phyloP scores from a whole-genome alignment of 2,329 filamentous ascomycete genomes.

The Trichoderma brevicompactum region DNA sequence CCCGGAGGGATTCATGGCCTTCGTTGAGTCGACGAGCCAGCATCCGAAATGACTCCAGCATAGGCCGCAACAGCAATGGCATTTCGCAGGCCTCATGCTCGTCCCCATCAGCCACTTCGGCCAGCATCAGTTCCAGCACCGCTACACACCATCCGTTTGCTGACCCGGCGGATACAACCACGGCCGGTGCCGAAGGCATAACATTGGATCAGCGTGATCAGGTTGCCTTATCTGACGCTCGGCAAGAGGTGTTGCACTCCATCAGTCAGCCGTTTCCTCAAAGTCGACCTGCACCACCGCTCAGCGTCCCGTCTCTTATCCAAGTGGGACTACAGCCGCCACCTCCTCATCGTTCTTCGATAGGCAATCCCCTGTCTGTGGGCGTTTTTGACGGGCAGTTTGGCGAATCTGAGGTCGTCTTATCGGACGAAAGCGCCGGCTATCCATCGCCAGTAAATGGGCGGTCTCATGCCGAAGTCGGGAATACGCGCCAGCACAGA shows the following conservation, averaged over 20 bases:
- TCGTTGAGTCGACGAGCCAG: constrained; percentile 22
- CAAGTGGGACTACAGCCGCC: constrained; percentile 31
- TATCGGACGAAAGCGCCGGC: constrained; percentile 38
- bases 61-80: neutral
- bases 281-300: constrained; percentile 29
- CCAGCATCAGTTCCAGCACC: constrained; percentile 22
- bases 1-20: constrained; percentile 23
- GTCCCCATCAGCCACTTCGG: constrained; percentile 23
- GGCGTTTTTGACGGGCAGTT: constrained; percentile 25
- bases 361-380: constrained; percentile 19
- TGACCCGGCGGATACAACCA: neutral
- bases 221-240: neutral
- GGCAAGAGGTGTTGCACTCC: constrained; percentile 15
- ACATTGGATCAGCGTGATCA: constrained; percentile 2
- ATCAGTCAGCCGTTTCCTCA: constrained; percentile 17
- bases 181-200: constrained; percentile 17
- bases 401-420: constrained; percentile 34
- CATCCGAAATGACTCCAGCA: constrained; percentile 3
- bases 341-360: constrained; percentile 1
- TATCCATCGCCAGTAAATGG: constrained; percentile 38
- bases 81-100: constrained; percentile 13
- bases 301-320: constrained; percentile 35
- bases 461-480: constrained; percentile 16
- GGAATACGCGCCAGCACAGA: constrained; percentile 7
- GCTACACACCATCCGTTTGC: constrained; percentile 10